Evolutionary conservation across 305 asterid species (phyloP).

Genomic region (Solanum hybrid): DNA sequence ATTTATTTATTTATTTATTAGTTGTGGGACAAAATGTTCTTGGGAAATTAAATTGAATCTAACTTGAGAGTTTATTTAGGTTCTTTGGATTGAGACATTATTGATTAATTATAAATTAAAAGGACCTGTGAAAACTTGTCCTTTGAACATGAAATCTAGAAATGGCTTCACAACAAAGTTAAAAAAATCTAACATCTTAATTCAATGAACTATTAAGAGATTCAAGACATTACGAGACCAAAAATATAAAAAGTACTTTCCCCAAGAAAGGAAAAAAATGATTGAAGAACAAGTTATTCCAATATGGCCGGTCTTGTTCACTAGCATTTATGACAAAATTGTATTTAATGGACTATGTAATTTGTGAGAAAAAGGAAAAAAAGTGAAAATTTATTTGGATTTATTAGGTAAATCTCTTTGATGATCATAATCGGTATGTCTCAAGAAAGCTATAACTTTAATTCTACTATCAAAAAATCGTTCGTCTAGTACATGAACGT

Average conservation of each 20-base stretch:
- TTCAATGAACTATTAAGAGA: slow-evolving; percentile 26
- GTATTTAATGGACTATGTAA: background rate
- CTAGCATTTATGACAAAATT: background rate
- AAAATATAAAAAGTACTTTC: background rate
- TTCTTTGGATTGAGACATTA: slow-evolving; percentile 29
- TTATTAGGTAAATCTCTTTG: background rate
- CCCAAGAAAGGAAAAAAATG: slow-evolving; percentile 6
- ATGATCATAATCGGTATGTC: background rate
- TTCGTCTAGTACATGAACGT: background rate
- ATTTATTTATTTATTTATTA: background rate
- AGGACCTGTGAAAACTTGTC: background rate
- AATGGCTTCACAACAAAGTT: slow-evolving; percentile 22
- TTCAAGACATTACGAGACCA: background rate
- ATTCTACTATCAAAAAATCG: background rate
- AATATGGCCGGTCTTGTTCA: background rate
- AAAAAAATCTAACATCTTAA: slow-evolving; percentile 23
- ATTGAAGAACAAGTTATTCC: background rate
- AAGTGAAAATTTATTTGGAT: background rate
- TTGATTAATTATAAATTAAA: background rate
- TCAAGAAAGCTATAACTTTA: background rate
- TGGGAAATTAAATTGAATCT: slow-evolving; percentile 21
- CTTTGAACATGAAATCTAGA: slow-evolving; percentile 29
- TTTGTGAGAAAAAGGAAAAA: background rate
- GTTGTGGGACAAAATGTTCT: slow-evolving; percentile 15
- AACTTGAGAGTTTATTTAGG: slow-evolving; percentile 3